Conservation (phyloP, 2,329 filamentous ascomycete species). For the Cercospora citrullina region DNA sequence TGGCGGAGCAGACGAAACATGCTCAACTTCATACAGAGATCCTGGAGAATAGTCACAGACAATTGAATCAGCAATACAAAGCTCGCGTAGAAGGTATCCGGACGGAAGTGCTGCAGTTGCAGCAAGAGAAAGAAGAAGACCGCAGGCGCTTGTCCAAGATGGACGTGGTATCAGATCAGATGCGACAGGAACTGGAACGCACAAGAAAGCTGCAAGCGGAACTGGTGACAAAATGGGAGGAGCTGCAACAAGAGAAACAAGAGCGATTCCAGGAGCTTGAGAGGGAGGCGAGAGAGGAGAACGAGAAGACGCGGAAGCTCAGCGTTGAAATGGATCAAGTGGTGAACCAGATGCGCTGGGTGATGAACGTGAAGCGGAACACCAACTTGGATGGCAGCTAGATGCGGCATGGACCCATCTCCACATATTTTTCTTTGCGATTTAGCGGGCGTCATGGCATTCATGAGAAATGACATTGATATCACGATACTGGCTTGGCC, state of each 20-base stretch:
- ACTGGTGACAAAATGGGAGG: constrained; percentile 60
- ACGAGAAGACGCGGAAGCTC: constrained; percentile 56
- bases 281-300: constrained; percentile 56
- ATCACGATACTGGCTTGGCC: constrained; percentile 5
- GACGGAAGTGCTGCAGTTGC: constrained; percentile 56
- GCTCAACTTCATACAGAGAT: constrained; percentile 65
- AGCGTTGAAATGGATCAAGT: constrained; percentile 63
- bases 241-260: constrained; percentile 66
- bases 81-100: constrained; percentile 36
- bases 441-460: constrained; percentile 11
- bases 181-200: constrained; percentile 66
- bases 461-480: constrained; percentile 13
- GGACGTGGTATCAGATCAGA: constrained; percentile 70
- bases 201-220: constrained; percentile 62
- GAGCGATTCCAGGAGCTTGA: constrained; percentile 62
- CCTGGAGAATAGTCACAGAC: constrained; percentile 71
- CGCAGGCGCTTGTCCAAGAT: constrained; percentile 51
- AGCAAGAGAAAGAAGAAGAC: constrained; percentile 58
- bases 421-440: constrained; percentile 6
- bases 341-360: constrained; percentile 70
- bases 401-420: neutral
- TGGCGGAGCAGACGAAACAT: constrained; percentile 46
- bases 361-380: constrained; percentile 63
- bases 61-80: constrained; percentile 61
- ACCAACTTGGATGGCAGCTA: constrained; percentile 16